Base-by-base conservation (phyloP, 1,284 basidiomycete species). In the Rhodofomes roseus region DNA sequence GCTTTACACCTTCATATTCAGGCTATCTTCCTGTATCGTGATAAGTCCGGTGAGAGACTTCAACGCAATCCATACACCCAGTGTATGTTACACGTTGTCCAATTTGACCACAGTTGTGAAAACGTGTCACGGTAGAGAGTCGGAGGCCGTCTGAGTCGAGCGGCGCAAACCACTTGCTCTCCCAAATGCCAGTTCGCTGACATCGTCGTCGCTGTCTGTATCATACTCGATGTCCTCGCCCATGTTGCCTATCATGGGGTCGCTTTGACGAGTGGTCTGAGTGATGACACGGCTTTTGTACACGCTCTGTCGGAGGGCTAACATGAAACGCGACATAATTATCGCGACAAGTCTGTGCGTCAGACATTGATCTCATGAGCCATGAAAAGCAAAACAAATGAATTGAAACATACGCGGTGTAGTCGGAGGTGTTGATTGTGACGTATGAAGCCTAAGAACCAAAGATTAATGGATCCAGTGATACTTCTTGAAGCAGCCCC, bases 321-420 rank as follows among this genome's bases (percentile, higher is more conserved):
- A 39, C 53, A 55, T 55, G 39, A 55, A 41, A 9, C 53, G 53
- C 23, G 39, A 55, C 53, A 55, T 39, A 8, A 55, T 20, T 20
- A 55, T 41, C 4, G 53, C 53, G 18, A 39, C 36, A 20, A 55
- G n/a, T 14, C 53, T 55, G 22, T 29, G 3, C 16, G 31, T 20
- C 7, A 4, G 22, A 22, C 12, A 4, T 4, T 14, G 4, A 25
- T 1, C 23, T 44, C 8, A 11, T n/a, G 46, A 11, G 25, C 7
- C 25, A 6, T 16, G 2, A 29, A 12, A 16, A 4, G 23, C 22
- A 48, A 6, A 11, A n/a, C 6, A 11, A 20, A 34, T 16, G 12
- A 2, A 50, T n/a, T n/a, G n/a, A n/a, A 12, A 52, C 31, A 12
- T 36, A 52, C 50, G 50, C 50, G 31, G 22, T 31, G 22, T 36